These are phyloP conservation scores for Termitomyces sp. DNA, from an alignment of 768 basidiomycete species.

Conservation along the genomic window DNA sequence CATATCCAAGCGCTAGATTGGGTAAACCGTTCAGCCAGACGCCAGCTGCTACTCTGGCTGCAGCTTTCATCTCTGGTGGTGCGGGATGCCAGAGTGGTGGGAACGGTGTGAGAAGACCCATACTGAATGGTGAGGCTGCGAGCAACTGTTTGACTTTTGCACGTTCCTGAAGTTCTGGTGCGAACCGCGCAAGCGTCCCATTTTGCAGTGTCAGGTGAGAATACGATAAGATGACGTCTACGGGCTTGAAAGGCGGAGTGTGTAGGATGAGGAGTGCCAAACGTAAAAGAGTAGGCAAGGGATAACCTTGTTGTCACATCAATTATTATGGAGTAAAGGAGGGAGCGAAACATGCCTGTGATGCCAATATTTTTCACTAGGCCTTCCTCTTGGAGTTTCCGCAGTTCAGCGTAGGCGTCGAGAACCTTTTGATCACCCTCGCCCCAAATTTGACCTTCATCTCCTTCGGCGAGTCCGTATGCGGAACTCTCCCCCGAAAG, in stretches of 20 bases:
- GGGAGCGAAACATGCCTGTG: conserved; percentile 43
- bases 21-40: conserved; percentile 45
- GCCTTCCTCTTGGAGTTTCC: conserved; percentile 66
- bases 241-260: conserved; percentile 57
- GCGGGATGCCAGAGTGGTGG: conserved; percentile 78
- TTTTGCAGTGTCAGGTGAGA: conserved; percentile 79
- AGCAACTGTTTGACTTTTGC: conserved; percentile 66
- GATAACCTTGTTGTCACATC: conserved; percentile 49
- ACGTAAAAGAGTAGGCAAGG: conserved; percentile 80
- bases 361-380: conserved; percentile 72
- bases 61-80: conserved; percentile 39
- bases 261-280: conserved; percentile 68
- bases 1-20: conserved; percentile 69
- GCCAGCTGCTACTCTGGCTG: conserved; percentile 31
- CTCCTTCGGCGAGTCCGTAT: conserved; percentile 61
- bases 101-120: conserved; percentile 63
- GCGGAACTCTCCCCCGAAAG: conserved; percentile 43
- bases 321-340: background rate
- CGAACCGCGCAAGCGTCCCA: conserved; percentile 49
- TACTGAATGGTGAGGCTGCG: conserved; percentile 78
- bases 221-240: conserved; percentile 79
- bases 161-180: conserved; percentile 48
- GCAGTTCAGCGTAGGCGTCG: conserved; percentile 59
- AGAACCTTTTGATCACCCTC: conserved; percentile 71
- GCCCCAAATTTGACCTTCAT: conserved; percentile 53